These are phyloP conservation scores for Globisporangium nagaii DNA, from an alignment of 352 stramenopile genomes.

Conservation along the genomic window DNA sequence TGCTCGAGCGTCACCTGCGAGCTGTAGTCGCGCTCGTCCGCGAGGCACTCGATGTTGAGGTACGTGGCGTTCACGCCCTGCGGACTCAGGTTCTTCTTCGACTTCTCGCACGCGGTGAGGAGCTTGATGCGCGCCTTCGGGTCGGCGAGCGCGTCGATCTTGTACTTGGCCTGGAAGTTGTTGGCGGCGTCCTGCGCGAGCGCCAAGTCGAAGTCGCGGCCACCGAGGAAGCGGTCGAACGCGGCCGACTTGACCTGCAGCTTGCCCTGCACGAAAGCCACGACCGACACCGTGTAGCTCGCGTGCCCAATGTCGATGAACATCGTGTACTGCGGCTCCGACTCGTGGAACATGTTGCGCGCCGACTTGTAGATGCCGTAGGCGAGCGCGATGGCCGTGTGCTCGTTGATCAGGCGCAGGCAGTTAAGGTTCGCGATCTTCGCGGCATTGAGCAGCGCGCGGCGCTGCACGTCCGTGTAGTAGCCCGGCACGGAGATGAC, in stretches of 20 bases:
- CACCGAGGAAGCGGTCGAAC: slow-evolving; percentile 94
- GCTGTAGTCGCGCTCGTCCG: slow-evolving; percentile 97
- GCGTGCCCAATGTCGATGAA: slow-evolving; percentile 99
- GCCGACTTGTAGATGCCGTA: slow-evolving; percentile 96
- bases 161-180: slow-evolving; percentile 97
- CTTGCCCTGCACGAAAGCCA: slow-evolving; percentile 93
- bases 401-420: slow-evolving; percentile 97
- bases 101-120: slow-evolving; percentile 96
- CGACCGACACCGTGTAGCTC: slow-evolving; percentile 89
- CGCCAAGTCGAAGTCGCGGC: slow-evolving; percentile 94
- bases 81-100: slow-evolving; percentile 98
- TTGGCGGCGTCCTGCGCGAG: slow-evolving; percentile 93
- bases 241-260: slow-evolving; percentile 92
- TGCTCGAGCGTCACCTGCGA: slow-evolving; percentile 91
- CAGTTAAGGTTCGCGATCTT: slow-evolving; percentile 95
- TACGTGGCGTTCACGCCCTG: slow-evolving; percentile 95
- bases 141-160: slow-evolving; percentile 88
- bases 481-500: slow-evolving; percentile 96
- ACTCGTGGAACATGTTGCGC: slow-evolving; percentile 92
- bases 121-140: slow-evolving; percentile 97
- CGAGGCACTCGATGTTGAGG: slow-evolving; percentile 97
- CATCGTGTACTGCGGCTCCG: slow-evolving; percentile 95
- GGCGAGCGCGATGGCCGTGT: slow-evolving; percentile 92
- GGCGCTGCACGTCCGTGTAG: slow-evolving; percentile 97
- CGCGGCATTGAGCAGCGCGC: slow-evolving; percentile 90